Percentiles rank a stretch among this genome's conserved stretches.
Conservation (phyloP, 2,329 filamentous ascomycete genomes). For the Raffaelea ambrosiae region DNA sequence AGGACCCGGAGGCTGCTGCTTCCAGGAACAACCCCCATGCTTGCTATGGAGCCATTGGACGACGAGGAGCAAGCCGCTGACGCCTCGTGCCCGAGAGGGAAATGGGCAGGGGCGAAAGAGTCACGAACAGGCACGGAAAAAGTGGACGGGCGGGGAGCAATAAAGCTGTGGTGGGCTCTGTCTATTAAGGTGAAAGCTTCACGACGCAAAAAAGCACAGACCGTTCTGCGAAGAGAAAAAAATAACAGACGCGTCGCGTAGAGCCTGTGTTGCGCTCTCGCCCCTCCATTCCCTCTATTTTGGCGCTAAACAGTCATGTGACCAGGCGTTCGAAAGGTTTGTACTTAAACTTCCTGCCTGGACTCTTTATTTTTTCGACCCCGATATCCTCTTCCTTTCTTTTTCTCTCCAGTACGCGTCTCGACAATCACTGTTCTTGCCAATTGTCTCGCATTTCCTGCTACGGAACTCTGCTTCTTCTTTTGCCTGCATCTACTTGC, state of each 20-base stretch:
- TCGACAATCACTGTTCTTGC: neutral
- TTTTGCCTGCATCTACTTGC: neutral
- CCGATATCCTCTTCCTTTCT: neutral
- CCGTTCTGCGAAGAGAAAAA: neutral
- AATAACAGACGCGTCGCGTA: conserved; percentile 12
- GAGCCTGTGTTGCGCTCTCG: neutral
- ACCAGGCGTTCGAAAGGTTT: conserved; percentile 12
- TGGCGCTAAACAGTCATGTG: conserved; percentile 11
- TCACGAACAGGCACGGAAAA: no score
- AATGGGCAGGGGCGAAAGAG: no score
- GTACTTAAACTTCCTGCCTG: conserved; percentile 13
- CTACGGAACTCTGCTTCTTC: conserved; percentile 6
- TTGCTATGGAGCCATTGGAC: no score
- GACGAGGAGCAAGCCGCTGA: no score
- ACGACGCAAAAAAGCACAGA: neutral
- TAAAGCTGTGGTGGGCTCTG: no score
- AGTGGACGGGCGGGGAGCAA: no score
- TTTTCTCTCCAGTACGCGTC: conserved; percentile 6
- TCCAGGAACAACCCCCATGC: no score
- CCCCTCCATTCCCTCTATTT: conserved; percentile 6
- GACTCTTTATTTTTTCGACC: conserved; percentile 10
- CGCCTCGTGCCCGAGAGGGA: no score
- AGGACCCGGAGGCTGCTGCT: no score
- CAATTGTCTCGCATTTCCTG: neutral
- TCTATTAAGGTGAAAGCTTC: neutral